phyloP scores from a whole-genome alignment of 306 rosid species.

The Corylus avellana region DNA sequence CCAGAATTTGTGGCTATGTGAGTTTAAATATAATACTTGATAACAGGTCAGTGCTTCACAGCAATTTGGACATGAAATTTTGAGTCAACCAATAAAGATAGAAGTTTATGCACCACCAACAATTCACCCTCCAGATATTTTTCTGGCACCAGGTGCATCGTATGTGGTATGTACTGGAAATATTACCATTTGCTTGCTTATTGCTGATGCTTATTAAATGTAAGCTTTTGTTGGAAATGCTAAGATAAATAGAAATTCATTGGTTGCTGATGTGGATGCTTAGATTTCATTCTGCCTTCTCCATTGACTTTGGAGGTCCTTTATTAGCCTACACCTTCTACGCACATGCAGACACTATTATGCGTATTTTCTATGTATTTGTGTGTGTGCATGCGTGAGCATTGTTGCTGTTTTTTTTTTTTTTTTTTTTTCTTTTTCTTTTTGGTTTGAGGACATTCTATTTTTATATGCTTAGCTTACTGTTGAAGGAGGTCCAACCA shows the following conservation, averaged over 20 bases:
- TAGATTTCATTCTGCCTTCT: neutral
- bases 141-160: slow-evolving; percentile 85
- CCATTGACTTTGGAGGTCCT: neutral
- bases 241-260: neutral
- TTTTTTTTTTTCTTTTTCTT: neutral
- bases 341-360: neutral
- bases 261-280: neutral
- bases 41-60: slow-evolving; percentile 72
- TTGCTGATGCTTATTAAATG: slow-evolving; percentile 3
- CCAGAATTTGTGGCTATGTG: slow-evolving; percentile 19
- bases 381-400: neutral
- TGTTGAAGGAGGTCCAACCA: slow-evolving; percentile 83
- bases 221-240: neutral
- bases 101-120: slow-evolving; percentile 89
- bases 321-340: neutral
- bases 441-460: neutral
- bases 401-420: neutral
- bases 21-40: slow-evolving; percentile 35
- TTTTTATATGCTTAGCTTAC: slow-evolving; percentile 57
- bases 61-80: slow-evolving; percentile 65
- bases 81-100: slow-evolving; percentile 70
- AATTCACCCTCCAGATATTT: slow-evolving; percentile 64
- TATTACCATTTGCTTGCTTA: neutral
- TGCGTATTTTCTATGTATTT: neutral
- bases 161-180: slow-evolving; percentile 61